Conservation (phyloP, 2,329 filamentous ascomycete species). For the Balansia obtecta region DNA sequence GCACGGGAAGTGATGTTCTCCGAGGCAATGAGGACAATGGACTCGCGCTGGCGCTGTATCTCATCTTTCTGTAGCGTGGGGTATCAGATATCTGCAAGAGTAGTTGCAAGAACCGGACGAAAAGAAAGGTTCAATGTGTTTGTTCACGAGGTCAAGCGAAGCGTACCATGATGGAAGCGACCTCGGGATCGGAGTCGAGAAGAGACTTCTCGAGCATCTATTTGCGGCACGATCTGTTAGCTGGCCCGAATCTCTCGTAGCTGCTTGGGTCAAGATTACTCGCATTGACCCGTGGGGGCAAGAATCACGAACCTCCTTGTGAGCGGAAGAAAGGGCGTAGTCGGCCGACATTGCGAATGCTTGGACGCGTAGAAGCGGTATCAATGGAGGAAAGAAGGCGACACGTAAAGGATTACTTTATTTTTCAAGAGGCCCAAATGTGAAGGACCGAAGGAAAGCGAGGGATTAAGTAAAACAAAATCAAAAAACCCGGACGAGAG, state of each 20-base stretch:
- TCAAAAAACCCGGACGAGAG: background rate
- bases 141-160: background rate
- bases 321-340: constrained; percentile 40
- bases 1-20: constrained; percentile 99
- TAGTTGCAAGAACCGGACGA: background rate
- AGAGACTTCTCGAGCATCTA: constrained; percentile 95
- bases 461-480: constrained; percentile 1
- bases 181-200: constrained; percentile 82
- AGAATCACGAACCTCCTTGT: constrained; percentile 40
- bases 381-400: background rate
- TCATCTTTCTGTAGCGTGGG: constrained; percentile 57
- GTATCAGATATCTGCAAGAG: constrained; percentile 18
- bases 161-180: constrained; percentile 90
- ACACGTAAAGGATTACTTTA: background rate
- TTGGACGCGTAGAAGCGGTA: constrained; percentile 3
- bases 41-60: constrained; percentile 94
- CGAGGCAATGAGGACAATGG: constrained; percentile 95
- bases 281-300: constrained; percentile 8
- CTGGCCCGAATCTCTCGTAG: background rate
- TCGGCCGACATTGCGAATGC: constrained; percentile 28
- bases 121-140: background rate
- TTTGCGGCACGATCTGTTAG: constrained; percentile 7
- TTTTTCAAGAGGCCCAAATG: background rate
- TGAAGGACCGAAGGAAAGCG: background rate
- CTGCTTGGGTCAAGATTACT: constrained; percentile 9